Base-by-base conservation (phyloP, 805 yeast genomes). In the Hanseniaspora lindneri region DNA sequence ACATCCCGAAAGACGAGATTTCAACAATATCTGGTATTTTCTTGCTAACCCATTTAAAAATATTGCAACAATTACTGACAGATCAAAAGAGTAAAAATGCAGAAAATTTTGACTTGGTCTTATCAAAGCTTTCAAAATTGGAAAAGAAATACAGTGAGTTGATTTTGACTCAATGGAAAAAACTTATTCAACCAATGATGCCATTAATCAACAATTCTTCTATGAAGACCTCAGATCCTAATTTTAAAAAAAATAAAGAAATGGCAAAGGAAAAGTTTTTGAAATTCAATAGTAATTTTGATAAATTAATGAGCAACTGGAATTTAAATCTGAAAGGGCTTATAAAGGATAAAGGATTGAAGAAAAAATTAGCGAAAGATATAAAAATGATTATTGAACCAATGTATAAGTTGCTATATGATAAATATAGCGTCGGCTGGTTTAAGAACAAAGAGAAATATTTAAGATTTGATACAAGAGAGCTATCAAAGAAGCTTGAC, bases 261-360 rank as follows among this genome's bases (percentile, higher is more conserved):
- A 75, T 71, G 43, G 76, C 86, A 49, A 92, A 89, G 58, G 96
- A 92, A 52, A 77, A 84, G 58, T 86, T 85, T 66, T 76, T 75
- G 54, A 79, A 74, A 51, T 92, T 89, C 66, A 89, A 88, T 60
- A 76, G 75, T 25, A 80, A 80, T 39, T 83, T 92, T 60, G 97
- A 92, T 47, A 83, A 76, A 29, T 75, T 88, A 29, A 73, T 81
- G 21, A 72, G 71, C 27, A 77, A 73, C 50, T 83, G 83, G 59
- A 34, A 25, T 3, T 11, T 42, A 9, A 42, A 42, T 25, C 17
- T 48, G 28, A 79, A 77, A 56, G 70, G 71, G 42, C 80, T 77
- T 60, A 75, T 86, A 40, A 74, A 79, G 8, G 94, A 86, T 59
- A 71, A 76, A 4, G 72, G 72, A 35, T 69, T 89, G 61, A 77